Evolutionary conservation across 352 stramenopile species (phyloP), one percentile per base, ranked within the genome.

Genomic region (Pythium brachiatum): DNA sequence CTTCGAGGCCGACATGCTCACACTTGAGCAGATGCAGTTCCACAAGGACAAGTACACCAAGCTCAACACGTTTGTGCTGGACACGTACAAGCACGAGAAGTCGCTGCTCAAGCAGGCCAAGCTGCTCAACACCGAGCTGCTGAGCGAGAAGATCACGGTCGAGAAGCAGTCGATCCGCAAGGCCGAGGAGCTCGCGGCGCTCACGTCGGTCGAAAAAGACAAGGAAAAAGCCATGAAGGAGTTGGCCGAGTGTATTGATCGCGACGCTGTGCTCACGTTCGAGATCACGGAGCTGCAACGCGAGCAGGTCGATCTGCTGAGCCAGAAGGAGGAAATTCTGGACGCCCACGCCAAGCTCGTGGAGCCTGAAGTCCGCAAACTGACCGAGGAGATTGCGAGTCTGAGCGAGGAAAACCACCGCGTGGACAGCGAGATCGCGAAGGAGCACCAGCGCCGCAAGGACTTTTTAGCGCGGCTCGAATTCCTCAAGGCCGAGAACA

Each of bases 81-180:
- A 80, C 20, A 93, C 83, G 36, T 93, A 93, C 69, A 86, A 87
- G 44, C 83, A 89, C 66, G 86, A 94, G 60, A 94, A 92, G 67
- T 53, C 78, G 57, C 60, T 95, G 44, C 73, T 95, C 13, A 86
- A 87, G 64, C 76, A 92, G 32, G 82, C 86, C 32, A 95, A 96
- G 64, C 63, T 80, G 41, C 81, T 95, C 38, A 95, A 94, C 67
- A 83, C 76, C 60, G 86, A 95, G 32, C 72, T 97, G 18, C 69
- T 97, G 21, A 79, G 68, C 12, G 81, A 95, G 64, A 94, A 95
- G 67, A 96, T 96, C 74, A 72, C 78, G 25, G 77, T 91, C 23
- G 87, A 94, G 65, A 94, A 96, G 75, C 83, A 94, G 68, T 77
- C 79, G 50, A 94, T 95, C 53, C 86, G 83, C 27, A 93, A 92